Evolutionary conservation across 352 stramenopile species (phyloP), one percentile per base, ranked within the genome.

Genomic region (Bremia lactucae): DNA sequence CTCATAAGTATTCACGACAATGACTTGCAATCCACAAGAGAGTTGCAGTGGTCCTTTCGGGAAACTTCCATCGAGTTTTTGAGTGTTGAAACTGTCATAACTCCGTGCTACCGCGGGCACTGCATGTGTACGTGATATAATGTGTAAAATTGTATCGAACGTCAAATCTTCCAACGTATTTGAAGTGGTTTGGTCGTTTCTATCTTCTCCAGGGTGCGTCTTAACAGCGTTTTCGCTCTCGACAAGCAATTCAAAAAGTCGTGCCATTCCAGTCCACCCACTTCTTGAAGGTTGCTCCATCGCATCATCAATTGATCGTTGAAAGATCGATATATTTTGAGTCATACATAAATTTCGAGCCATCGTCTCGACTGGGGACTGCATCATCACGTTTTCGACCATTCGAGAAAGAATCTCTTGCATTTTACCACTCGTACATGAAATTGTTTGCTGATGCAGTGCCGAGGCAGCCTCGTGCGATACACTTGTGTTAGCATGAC

Each of bases 1-100:
- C 31, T 93, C 81, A 46, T 83, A 91, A 13, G 74, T 70, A n/a
- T 66, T 51, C 22, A 90, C 70, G 5, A 90, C 60, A 25, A 88
- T 49, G 31, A 64, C 77, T 46, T 91, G 72, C 19, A 93, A 58
- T 4, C 81, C 81, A 21, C 62, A 71, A 0, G 72, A 85, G 4
- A 93, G 48, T 1, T 58, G 44, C 23, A 93, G 66, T 2, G 81
- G 78, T 11, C 81, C 81, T 38, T 93, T 93, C 0, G 72, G 72
- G 36, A 62, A 82, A 18, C 67, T 55, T 9, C 59, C 51, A 44
- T 87, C 77, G 3, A 23, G 15, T 22, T 73, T 74, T 2, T 55
- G 54, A 5, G 26, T 42, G 41, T 92, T 2, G 68, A 29, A 8
- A 47, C 41, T 4, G 53, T 49, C 25, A 60, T 57, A 33, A 63